Base-by-base conservation (phyloP, 1,284 basidiomycete genomes). In the Mycena sp. region DNA sequence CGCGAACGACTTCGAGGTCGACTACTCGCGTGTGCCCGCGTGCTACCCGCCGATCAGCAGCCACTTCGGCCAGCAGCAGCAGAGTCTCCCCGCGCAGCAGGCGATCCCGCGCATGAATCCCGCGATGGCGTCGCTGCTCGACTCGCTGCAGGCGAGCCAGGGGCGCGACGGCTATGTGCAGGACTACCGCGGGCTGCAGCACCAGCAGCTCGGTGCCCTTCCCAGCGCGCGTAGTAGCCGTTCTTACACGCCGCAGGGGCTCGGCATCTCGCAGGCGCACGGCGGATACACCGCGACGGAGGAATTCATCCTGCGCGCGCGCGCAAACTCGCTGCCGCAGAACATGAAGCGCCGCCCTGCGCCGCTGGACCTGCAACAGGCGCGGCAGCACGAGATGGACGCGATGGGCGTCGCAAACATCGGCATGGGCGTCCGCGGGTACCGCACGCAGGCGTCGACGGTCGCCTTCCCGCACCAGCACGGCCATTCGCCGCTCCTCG, bases 251-350 rank as follows among this genome's bases (percentile, higher is more conserved):
- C 52, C 44, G 25, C 65, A 52, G 19, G 56, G 52, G 7, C 60
- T 59, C 29, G 64, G 63, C 14, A 41, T 58, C 44, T 28, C 37
- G 14, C 25, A 19, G 29, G 40, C 75, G 77, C 40, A 72, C 21
- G 76, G 50, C 16, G 90, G 89, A 1, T 91, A 87, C 67, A 91
- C 90, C 0, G 80, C 86, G 1, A 79, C 88, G 0, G 87, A 91
- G 70, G 87, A 88, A 71, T 82, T 86, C 64, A 85, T 91, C 51
- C 80, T 91, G 67, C 86, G 83, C 84, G 4, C 87, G 26, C 67
- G 64, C n/a, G 32, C 68, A 25, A 62, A 74, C 23, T 68, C 71
- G 32, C 69, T 73, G 19, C 71, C 72, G 19, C 67, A 55, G 37
- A 61, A n/a, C n/a, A n/a, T n/a, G n/a, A n/a, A 76, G 28, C 72